These are phyloP conservation scores for Punctularia strigosozonata DNA, from an alignment of 768 basidiomycete genomes.

Conservation along the genomic window DNA sequence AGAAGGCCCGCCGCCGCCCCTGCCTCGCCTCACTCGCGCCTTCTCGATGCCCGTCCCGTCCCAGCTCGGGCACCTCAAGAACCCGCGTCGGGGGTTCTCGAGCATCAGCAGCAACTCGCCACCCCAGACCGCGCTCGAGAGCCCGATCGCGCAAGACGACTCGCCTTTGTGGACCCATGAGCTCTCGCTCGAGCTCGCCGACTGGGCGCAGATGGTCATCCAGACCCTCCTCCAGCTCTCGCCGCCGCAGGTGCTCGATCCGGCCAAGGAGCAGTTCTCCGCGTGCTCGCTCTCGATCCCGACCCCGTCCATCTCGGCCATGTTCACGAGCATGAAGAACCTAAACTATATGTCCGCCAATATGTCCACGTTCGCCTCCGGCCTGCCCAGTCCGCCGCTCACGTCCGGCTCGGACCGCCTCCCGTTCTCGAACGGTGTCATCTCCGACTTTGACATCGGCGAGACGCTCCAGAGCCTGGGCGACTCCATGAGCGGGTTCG, in stretches of 20 bases:
- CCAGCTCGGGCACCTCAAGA: conserved; percentile 63
- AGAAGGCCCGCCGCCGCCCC: conserved; percentile 16
- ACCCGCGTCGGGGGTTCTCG: conserved; percentile 39
- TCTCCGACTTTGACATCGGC: conserved; percentile 75
- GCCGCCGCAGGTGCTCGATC: conserved; percentile 81
- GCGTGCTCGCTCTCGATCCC: conserved; percentile 83
- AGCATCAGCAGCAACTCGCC: conserved; percentile 10
- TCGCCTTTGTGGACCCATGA: conserved; percentile 31
- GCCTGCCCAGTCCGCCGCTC: conserved; percentile 5
- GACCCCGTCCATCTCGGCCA: conserved; percentile 75
- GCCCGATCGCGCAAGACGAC: conserved; percentile 7
- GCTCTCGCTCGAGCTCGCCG: conserved; percentile 80
- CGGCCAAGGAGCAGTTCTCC: conserved; percentile 89
- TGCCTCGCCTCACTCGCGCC: conserved; percentile 59
- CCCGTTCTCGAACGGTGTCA: conserved; percentile 4
- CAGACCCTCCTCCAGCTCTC: conserved; percentile 88
- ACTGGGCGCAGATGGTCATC: conserved; percentile 81
- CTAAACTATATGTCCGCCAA: conserved; percentile 91
- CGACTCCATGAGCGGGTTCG: conserved; percentile 75
- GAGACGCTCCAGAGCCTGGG: conserved; percentile 85
- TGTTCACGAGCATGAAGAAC: conserved; percentile 87
- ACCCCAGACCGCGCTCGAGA: too few species aligned
- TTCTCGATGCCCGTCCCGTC: conserved; percentile 73
- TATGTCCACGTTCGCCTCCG: conserved; percentile 37
- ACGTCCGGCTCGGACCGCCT: conserved; percentile 3